These are phyloP conservation scores for Pseudogymnoascus sp. DNA, from an alignment of 2,329 filamentous ascomycete genomes.

Conservation along the genomic window DNA sequence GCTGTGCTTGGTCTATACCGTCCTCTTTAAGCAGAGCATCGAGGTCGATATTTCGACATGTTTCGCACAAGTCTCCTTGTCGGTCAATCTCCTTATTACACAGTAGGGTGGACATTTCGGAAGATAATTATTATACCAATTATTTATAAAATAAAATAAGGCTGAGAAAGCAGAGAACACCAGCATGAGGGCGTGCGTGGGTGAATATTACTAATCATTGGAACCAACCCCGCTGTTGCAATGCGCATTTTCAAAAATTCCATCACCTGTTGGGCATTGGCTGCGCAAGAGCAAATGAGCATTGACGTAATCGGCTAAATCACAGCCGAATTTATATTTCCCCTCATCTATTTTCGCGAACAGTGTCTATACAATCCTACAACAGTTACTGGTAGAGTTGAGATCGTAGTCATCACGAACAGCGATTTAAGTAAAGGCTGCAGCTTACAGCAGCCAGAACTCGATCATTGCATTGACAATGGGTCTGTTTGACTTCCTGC, in stretches of 20 bases:
- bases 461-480: not conserved
- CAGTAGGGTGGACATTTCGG: not conserved
- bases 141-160: not conserved
- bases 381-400: not conserved
- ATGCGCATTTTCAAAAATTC: not conserved
- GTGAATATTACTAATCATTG: not conserved
- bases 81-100: not conserved
- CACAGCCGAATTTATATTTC: not conserved
- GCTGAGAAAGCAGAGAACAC: not conserved
- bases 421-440: not conserved
- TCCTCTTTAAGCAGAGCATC: not conserved
- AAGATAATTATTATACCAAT: not conserved
- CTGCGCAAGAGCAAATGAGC: not conserved
- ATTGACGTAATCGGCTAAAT: not conserved
- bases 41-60: not conserved
- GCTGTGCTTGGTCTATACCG: not conserved
- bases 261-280: not conserved
- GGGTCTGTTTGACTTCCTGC: slow-evolving; percentile 14
- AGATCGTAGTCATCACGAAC: not conserved
- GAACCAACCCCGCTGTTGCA: too few relatives aligned
- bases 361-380: not conserved
- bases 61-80: not conserved
- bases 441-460: not conserved
- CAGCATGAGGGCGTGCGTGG: not conserved
- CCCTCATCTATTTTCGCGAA: not conserved